Evolutionary conservation across 2,329 filamentous ascomycete species (phyloP), one percentile per base, ranked within the genome.

Genomic region (Ophiostoma sp.): DNA sequence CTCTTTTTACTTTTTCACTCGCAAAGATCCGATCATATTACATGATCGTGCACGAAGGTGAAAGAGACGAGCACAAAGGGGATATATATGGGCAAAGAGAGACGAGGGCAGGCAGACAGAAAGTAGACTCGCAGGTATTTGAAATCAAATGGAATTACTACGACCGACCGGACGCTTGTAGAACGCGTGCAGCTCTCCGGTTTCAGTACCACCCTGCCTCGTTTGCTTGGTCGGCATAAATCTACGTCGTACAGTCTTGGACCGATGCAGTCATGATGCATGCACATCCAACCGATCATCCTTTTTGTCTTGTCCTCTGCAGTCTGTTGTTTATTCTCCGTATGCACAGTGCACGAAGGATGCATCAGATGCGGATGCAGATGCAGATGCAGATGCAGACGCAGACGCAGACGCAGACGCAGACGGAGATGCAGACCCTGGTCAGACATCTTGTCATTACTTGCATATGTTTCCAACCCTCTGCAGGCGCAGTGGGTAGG

Each of bases 391-490:
- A 16, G 14, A 5, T 49, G 47, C 18, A 55, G 18, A 18, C 49
- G 12, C 49, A 55, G n/a, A n/a, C n/a, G n/a, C n/a, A n/a, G n/a
- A n/a, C n/a, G n/a, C n/a, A n/a, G n/a, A n/a, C n/a, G n/a, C n/a
- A n/a, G n/a, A n/a, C n/a, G n/a, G n/a, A n/a, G n/a, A 14, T 47
- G 11, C 49, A 55, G 49, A 27, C 49, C 49, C 49, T 12, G 6
- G 49, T 47, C 12, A 47, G 45, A 47, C 45, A 47, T 12, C 27
- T 27, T 27, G 27, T 27, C 8, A 55, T 55, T 27, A 55, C 49
- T 55, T 55, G 49, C 49, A 55, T 55, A 55, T 55, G 49, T 55
- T 55, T 55, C 11, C 49, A 55, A 36, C 49, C 49, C 49, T 55
- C 49, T 55, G 18, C 49, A 14, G 12, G 6, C 11, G 12, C 49